Base-by-base conservation (phyloP, 2,329 filamentous ascomycete species). In the Colletotrichum magnum region DNA sequence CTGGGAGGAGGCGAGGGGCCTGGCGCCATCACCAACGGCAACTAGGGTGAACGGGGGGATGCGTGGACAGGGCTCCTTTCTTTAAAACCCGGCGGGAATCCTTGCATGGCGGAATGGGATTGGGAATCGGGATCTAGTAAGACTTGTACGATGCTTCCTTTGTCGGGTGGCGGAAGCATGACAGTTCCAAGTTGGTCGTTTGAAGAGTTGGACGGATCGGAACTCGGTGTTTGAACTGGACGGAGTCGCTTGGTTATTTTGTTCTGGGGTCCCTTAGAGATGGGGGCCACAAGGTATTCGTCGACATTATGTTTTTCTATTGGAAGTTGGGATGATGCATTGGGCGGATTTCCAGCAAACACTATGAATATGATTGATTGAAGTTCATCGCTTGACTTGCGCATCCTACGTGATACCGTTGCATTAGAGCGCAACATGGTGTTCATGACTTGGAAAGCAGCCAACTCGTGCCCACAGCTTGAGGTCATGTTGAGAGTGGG, bases 1-100 rank as follows among this genome's bases (percentile, higher is more conserved):
- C 80, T 91, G 15, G 70, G 69, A 4, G 70, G 68, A 6, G 45
- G 60, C 4, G 71, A 72, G 39, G 58, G 36, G 16, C 21, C 50
- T 18, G 69, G 69, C 5, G 51, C 67, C 13, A 53, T 45, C 21
- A 63, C 53, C 43, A 56, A 43, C 43, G 59, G 65, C 26, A 58
- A 50, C 15, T 69, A 57, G 62, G 32, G 7, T n/a, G 15, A 16
- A 16, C 1, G 3, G 3, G 32, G 18, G 32, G 13, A 15, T 18
- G 6, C 7, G n/a, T 47, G 24, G 12, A 10, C 4, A 24, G 12
- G 13, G n/a, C 45, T 18, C 16, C 45, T n/a, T 6, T 47, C 6
- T 5, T 16, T 47, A 43, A 36, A 16, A n/a, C 47, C 32, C 48
- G 60, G 26, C 43, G 26, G 53, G 45, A 32, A 58, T 58, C 45